Evolutionary conservation across 495 filamentous ascomycete species (phyloP), one percentile per base, ranked within the genome.

Genomic region (Aspergillus panamensis): DNA sequence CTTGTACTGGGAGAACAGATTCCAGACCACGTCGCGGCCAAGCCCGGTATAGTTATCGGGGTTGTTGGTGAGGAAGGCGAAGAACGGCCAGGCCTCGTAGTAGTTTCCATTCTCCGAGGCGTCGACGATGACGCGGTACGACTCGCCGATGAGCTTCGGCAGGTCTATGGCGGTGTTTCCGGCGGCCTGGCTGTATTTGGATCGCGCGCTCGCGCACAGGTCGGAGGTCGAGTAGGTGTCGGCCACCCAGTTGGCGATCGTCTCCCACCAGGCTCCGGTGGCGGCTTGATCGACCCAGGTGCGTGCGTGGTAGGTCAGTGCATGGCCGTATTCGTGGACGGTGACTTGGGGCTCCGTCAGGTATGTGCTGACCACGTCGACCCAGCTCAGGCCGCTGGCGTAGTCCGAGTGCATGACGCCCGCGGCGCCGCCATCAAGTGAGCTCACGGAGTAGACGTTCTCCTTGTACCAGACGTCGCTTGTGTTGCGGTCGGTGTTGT

Each of bases 251-350:
- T 60, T 48, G 8, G 58, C 58, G 8, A 60, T 30, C 7, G 58
- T 50, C 21, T 60, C 58, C 58, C 58, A 60, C 58, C 58, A 60
- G 14, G 58, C 51, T 8, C 58, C 58, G 0, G 58, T 60, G 10
- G 25, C 35, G 6, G 45, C 45, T 40, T 60, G 58, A 44, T 60
- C 58, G 0, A 60, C 58, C 58, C 58, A 60, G 47, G 13, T 60
- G 6, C 52, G 45, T 3, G 21, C 48, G 45, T 60, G 58, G 20
- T 60, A 60, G 45, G 58, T 60, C 12, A 60, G 52, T n/a, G 51
- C 58, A 32, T 60, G 58, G 9, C 58, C 58, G 52, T 60, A 60
- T 25, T 60, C 58, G 33, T 60, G 58, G 6, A 60, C 58, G 8
- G 52, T 55, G n/a, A 60, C 52, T 9, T 25, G 31, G 3, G 58